Conservation (phyloP, 495 filamentous ascomycete genomes). For the Thermothielavioides terrestris region DNA sequence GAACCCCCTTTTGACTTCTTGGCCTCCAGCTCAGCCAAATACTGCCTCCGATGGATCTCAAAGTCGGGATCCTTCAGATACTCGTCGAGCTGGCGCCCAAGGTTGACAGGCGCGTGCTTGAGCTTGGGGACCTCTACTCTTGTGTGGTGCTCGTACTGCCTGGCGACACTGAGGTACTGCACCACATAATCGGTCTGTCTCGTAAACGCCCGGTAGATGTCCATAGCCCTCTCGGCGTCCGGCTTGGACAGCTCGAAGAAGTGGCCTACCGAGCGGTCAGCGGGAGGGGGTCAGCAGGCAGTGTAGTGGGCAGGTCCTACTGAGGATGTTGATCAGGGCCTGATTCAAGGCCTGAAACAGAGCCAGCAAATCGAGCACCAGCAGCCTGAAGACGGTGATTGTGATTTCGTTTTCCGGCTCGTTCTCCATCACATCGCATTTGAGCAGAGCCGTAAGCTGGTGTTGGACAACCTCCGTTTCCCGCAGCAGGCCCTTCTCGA, state of each 20-base stretch:
- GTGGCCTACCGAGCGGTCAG: conserved; percentile 53
- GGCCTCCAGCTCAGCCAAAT: conserved; percentile 74
- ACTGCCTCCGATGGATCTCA: conserved; percentile 86
- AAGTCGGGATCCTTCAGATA: conserved; percentile 96
- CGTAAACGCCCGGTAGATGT: conserved; percentile 89
- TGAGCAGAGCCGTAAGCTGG: conserved; percentile 75
- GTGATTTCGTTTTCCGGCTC: conserved; percentile 97
- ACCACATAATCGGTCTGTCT: conserved; percentile 90
- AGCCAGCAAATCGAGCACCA: conserved; percentile 82
- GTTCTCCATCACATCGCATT: conserved; percentile 83
- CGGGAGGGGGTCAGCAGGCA: neutral
- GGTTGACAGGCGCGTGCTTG: conserved; percentile 89
- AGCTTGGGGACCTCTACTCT: conserved; percentile 92
- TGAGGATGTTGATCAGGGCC: conserved; percentile 93
- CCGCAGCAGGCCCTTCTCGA: conserved; percentile 87
- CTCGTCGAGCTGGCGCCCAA: conserved; percentile 84
- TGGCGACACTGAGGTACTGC: conserved; percentile 75
- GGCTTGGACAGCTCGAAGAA: conserved; percentile 97
- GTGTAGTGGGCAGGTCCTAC: conserved; percentile 39
- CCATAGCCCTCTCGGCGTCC: conserved; percentile 85
- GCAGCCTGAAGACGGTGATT: conserved; percentile 84
- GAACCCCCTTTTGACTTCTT: conserved; percentile 49
- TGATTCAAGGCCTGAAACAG: conserved; percentile 96
- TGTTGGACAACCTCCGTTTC: conserved; percentile 89
- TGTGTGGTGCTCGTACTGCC: conserved; percentile 84